Evolutionary conservation across 75 land plant species (phyloP), one percentile per base, ranked within the genome.

Genomic region (Pinus taeda): DNA sequence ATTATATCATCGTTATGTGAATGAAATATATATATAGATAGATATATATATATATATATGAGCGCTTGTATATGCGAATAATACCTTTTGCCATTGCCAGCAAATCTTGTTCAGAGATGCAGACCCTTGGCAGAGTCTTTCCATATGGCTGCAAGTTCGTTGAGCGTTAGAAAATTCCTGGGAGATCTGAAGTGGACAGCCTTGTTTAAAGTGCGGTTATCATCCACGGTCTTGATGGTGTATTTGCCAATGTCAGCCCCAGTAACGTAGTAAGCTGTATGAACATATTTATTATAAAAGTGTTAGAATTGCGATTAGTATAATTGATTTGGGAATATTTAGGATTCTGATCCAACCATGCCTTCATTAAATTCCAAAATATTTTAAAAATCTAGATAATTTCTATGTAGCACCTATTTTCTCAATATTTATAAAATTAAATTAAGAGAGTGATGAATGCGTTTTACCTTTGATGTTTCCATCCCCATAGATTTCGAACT

Each of bases 391-490:
- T 53, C 6, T 56, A 26, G 0, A 26, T 26, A 26, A 26, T 26
- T 26, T 26, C 26, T 26, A 26, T 26, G 26, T 26, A 26, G 26
- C 26, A 26, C 26, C 26, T 26, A 26, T 26, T 26, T 26, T 26
- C 26, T 26, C 26, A 26, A 26, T 26, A 26, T 26, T 26, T 26
- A 26, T 26, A 26, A 26, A 26, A 26, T 37, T 5, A 37, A 37
- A 37, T 37, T 37, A 3, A 37, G 5, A 37, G 39, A 1, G 39
- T 37, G 39, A 37, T 37, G 26, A 26, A 39, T 39, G 4, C 4
- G 5, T 3, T 39, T 57, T 64, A 84, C 85, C 56, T 63, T 83
- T 83, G n/a, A 56, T 57, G 57, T 84, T 63, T 20, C 86, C 86
- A 18, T 76, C 70, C 14, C 86, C 80, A 20, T 75, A 77, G 70